Conservation (phyloP, 2,329 filamentous ascomycete species). For the Diaporthe eres region DNA sequence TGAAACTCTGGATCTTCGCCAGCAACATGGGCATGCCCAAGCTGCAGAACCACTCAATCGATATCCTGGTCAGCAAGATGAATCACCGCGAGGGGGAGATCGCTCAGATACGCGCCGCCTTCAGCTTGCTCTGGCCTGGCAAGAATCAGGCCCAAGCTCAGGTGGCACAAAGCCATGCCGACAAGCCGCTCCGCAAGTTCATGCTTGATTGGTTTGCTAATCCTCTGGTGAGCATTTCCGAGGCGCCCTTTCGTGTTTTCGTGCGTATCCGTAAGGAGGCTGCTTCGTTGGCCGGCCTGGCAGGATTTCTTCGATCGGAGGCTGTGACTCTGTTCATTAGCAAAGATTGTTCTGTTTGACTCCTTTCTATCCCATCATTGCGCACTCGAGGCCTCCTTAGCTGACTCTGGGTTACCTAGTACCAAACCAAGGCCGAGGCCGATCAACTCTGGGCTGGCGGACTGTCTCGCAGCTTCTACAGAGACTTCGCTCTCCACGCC, state of each 20-base stretch:
- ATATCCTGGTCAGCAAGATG: not conserved
- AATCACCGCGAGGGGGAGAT: not conserved
- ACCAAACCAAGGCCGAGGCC: not conserved
- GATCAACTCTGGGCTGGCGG: not conserved
- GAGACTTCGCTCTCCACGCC: not conserved
- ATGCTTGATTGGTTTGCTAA: constrained; percentile 6
- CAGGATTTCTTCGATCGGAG: no score
- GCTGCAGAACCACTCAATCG: constrained; percentile 4
- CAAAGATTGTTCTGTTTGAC: not conserved
- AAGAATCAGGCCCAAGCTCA: not conserved
- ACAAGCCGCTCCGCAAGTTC: not conserved
- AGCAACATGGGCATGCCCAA: not conserved
- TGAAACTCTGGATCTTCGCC: constrained; percentile 15
- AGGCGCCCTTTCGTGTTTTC: no score
- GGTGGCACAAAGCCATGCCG: not conserved
- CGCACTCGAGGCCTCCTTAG: no score
- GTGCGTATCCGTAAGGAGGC: no score
- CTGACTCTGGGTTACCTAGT: not conserved
- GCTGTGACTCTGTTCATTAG: not conserved
- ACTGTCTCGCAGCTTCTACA: not conserved
- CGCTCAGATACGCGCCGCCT: not conserved
- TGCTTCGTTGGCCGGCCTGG: no score
- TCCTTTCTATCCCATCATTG: not conserved
- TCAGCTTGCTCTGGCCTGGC: not conserved
- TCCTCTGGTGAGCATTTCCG: not conserved